Percentiles rank a stretch among this genome's conserved stretches.
Evolutionary conservation across 2,329 filamentous ascomycete genomes (phyloP).

Genomic region (Cordyceps militaris): DNA sequence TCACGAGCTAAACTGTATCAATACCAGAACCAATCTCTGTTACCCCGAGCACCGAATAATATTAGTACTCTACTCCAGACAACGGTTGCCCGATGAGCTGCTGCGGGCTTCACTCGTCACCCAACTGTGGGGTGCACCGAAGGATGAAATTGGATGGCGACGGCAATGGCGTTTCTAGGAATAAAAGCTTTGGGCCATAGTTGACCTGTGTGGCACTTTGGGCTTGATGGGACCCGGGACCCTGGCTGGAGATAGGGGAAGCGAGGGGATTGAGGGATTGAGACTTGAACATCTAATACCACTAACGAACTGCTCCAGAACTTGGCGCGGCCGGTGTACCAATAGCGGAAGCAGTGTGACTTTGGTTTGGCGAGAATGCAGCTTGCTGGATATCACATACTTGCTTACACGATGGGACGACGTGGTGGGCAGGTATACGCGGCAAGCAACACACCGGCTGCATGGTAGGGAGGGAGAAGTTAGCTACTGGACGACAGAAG

Average conservation of each 20-base stretch:
- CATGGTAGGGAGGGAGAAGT: not conserved
- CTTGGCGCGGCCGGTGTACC: not conserved
- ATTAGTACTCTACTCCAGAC: too few species aligned
- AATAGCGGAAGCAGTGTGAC: not conserved
- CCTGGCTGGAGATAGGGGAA: not conserved
- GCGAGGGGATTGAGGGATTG: not conserved
- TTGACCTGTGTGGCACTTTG: not conserved
- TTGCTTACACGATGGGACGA: not conserved
- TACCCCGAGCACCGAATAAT: too few species aligned
- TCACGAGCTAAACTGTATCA: not conserved
- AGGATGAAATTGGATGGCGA: constrained; percentile 4
- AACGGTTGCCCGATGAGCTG: constrained; percentile 2
- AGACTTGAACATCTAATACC: too few species aligned
- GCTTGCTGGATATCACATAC: not conserved
- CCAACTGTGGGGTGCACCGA: not conserved
- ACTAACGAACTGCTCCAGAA: too few species aligned
- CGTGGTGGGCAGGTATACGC: not conserved
- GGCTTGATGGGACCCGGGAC: not conserved
- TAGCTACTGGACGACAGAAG: too few species aligned
- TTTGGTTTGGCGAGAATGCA: not conserved
- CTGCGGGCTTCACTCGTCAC: not conserved
- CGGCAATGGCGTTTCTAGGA: not conserved
- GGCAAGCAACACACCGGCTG: not conserved
- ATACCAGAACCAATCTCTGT: not conserved
- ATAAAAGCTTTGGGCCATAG: not conserved